Evolutionary conservation across 2,329 filamentous ascomycete genomes (phyloP).

Genomic region (Pyricularia grisea): DNA sequence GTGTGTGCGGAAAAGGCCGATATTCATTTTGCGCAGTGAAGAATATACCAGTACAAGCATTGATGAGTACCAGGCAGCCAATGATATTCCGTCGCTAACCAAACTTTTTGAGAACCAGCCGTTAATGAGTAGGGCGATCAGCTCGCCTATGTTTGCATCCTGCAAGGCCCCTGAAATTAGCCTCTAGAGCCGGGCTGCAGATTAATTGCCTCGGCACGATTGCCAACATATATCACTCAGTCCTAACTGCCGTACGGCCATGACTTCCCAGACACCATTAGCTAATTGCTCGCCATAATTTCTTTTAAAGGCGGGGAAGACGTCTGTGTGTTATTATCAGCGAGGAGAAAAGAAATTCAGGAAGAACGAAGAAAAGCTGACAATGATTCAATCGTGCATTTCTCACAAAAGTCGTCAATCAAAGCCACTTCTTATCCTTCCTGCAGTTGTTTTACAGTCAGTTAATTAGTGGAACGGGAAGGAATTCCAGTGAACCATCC

Average conservation of each 20-base stretch:
- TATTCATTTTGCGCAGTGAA: constrained; percentile 49
- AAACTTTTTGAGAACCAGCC: constrained; percentile 54
- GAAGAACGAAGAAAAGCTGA: no score
- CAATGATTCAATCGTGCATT: no score
- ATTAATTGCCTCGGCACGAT: no score
- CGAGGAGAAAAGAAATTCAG: background rate
- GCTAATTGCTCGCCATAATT: constrained; percentile 43
- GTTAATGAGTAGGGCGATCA: constrained; percentile 57
- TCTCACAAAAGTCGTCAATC: constrained; percentile 67
- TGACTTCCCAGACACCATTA: constrained; percentile 40
- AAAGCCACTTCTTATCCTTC: constrained; percentile 80
- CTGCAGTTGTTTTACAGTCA: background rate
- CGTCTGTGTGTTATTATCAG: constrained; percentile 5
- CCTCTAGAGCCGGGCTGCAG: no score
- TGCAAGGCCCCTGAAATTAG: no score
- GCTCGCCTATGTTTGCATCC: constrained; percentile 52
- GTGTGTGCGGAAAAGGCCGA: background rate
- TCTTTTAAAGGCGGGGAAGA: constrained; percentile 38
- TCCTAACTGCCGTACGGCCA: constrained; percentile 53
- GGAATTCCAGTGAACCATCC: no score
- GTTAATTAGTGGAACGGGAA: background rate
- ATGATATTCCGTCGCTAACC: constrained; percentile 58
- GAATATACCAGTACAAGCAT: constrained; percentile 52
- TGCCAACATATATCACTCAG: constrained; percentile 44
- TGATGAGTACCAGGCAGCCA: constrained; percentile 40